Conservation (phyloP, 1,284 basidiomycete species). For the Leccinum subfulvum region DNA sequence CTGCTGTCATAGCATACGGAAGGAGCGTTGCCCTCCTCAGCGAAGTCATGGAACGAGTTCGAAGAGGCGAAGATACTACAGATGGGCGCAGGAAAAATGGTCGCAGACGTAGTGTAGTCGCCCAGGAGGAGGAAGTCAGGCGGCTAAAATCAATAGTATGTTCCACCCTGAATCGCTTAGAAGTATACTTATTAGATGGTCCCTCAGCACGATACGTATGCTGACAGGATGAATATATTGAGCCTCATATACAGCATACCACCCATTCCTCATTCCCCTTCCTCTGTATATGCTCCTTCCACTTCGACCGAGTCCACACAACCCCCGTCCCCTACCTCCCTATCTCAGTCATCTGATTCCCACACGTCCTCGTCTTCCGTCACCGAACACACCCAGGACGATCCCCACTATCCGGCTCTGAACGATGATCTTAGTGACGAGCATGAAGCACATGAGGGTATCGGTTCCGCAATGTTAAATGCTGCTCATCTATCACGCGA, state of each 20-base stretch:
- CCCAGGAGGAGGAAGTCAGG: conserved; percentile 81
- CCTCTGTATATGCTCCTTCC: conserved; percentile 50
- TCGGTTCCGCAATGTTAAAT: conserved; percentile 50
- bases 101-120: conserved; percentile 72
- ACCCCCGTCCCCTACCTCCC: conserved; percentile 48
- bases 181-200: conserved; percentile 14
- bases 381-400: conserved; percentile 39
- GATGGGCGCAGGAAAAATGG: conserved; percentile 57
- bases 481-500: conserved; percentile 39
- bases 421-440: conserved; percentile 33
- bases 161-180: conserved; percentile 23
- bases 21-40: conserved; percentile 78
- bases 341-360: conserved; percentile 53
- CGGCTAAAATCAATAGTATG: conserved; percentile 79
- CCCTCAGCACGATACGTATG: conserved; percentile 79
- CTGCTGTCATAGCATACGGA: conserved; percentile 77
- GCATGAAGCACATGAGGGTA: conserved; percentile 45
- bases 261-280: conserved; percentile 60
- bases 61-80: conserved; percentile 75
- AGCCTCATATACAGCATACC: conserved; percentile 84
- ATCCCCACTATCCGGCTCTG: conserved; percentile 26
- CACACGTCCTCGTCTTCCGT: conserved; percentile 38
- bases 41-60: conserved; percentile 84
- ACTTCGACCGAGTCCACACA: conserved; percentile 53
- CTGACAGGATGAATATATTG: conserved; percentile 84